These are phyloP conservation scores for Botrytis hyacinthi DNA, from an alignment of 2,329 filamentous ascomycete species.

Conservation along the genomic window DNA sequence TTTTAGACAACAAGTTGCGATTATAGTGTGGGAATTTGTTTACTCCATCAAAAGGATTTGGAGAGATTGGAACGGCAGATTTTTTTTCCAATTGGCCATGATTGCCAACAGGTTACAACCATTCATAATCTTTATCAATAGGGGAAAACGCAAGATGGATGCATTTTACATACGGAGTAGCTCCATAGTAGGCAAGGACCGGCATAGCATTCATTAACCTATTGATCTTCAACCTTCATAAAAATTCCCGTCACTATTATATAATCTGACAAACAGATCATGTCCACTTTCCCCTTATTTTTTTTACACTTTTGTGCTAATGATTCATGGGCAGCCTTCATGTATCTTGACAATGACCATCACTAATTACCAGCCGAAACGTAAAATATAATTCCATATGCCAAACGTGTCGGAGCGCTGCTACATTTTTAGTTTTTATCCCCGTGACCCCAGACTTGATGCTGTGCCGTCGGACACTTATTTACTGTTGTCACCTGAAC, in stretches of 20 bases:
- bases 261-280: neutral
- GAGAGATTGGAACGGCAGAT: neutral
- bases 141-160: neutral
- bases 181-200: neutral
- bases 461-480: neutral
- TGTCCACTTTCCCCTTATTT: neutral
- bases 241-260: neutral
- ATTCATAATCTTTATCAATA: neutral
- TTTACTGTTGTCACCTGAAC: neutral
- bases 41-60: neutral
- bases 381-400: neutral
- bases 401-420: neutral
- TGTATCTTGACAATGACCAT: neutral
- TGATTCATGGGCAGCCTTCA: neutral
- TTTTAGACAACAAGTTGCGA: neutral
- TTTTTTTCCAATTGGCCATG: neutral
- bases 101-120: neutral
- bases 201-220: neutral
- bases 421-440: neutral
- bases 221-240: conserved; percentile 3
- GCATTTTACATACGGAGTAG: neutral
- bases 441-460: neutral
- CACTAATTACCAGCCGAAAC: neutral
- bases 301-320: neutral
- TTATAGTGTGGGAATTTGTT: neutral